Evolutionary conservation across 805 yeast species (phyloP).

Genomic region (baker's yeast (Saccharomyces cerevisiae)): DNA sequence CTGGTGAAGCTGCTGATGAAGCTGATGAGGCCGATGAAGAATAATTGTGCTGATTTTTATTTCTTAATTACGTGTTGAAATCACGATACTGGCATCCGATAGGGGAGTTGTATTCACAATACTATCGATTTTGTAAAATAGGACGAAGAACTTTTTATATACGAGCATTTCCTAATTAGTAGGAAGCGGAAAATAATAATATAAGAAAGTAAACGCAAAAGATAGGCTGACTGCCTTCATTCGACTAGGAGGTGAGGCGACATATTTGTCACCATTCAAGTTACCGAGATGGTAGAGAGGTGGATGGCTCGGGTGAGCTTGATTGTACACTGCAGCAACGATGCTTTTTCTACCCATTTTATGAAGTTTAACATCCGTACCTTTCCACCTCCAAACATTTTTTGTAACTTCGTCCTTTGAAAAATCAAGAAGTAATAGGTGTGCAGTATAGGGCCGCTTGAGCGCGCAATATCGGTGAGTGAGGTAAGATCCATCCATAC

Average conservation of each 20-base stretch:
- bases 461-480: background rate
- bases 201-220: background rate
- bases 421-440: background rate
- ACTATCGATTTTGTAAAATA: background rate
- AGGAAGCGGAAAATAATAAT: background rate
- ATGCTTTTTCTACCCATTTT: background rate
- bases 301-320: too few species aligned
- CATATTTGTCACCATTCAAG: background rate
- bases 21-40: constrained; percentile 62
- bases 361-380: background rate
- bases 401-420: background rate
- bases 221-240: background rate
- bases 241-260: too few species aligned
- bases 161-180: background rate
- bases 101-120: background rate
- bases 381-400: background rate
- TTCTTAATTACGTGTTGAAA: background rate
- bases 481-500: background rate
- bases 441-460: background rate
- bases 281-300: too few species aligned
- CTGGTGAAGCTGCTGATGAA: constrained; percentile 48
- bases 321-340: background rate
- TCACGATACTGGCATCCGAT: background rate
- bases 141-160: background rate
- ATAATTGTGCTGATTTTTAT: constrained; percentile 34